Evolutionary conservation across 2,329 filamentous ascomycete genomes (phyloP).

Genomic region (Epichloe amarillans): DNA sequence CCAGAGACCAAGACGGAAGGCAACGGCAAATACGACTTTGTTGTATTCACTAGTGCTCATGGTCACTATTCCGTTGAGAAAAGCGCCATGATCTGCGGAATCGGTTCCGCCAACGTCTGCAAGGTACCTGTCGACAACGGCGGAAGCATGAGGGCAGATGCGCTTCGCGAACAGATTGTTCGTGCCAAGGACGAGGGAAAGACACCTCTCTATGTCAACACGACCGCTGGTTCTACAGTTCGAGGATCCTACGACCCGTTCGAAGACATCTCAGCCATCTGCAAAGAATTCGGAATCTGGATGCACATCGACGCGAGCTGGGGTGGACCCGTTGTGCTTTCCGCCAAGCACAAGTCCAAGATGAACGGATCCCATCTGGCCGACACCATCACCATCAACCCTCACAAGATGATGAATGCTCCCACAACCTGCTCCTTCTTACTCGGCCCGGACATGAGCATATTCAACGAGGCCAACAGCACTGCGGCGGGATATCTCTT

Average conservation of each 20-base stretch:
- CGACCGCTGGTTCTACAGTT: conserved; percentile 89
- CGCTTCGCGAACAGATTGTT: conserved; percentile 49
- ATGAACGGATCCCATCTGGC: conserved; percentile 60
- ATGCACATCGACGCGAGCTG: conserved; percentile 86
- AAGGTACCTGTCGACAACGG: conserved; percentile 57
- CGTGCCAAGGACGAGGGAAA: conserved; percentile 52
- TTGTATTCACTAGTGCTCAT: conserved; percentile 77
- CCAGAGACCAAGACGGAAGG: conserved; percentile 65
- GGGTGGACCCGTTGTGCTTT: conserved; percentile 79
- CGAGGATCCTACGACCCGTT: conserved; percentile 82
- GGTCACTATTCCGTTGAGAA: conserved; percentile 95
- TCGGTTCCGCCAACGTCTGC: conserved; percentile 64
- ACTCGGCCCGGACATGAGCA: conserved; percentile 58
- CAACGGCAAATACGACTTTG: conserved; percentile 52
- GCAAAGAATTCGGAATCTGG: conserved; percentile 64
- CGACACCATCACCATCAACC: conserved; percentile 75
- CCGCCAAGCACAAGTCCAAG: conserved; percentile 45
- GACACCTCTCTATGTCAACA: conserved; percentile 88
- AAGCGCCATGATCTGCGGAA: conserved; percentile 77
- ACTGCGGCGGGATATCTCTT: conserved; percentile 79
- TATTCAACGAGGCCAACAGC: conserved; percentile 76
- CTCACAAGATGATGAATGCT: conserved; percentile 94
- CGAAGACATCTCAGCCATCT: conserved; percentile 53
- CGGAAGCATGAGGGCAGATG: conserved; percentile 57
- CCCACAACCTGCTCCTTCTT: conserved; percentile 87